Percentiles rank a stretch among this genome's conserved stretches.
Evolutionary conservation across 1,284 basidiomycete genomes (phyloP).

Genomic region (Uromyces viciae-fabae): DNA sequence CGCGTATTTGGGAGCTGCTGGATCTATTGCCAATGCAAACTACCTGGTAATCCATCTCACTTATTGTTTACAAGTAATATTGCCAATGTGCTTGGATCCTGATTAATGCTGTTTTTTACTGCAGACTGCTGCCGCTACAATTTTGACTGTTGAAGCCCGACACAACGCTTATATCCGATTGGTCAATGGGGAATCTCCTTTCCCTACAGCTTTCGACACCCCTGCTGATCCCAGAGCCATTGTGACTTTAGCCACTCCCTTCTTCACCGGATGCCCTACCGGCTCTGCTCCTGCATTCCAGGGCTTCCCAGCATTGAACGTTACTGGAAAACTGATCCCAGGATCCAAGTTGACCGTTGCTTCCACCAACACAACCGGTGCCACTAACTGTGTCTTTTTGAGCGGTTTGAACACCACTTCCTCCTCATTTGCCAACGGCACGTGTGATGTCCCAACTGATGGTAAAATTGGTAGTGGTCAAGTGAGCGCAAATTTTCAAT

Average conservation of each 20-base stretch:
- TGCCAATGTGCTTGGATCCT: background rate
- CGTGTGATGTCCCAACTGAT: conserved; percentile 17
- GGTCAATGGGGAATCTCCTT: conserved; percentile 31
- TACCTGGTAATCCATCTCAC: background rate
- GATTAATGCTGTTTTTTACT: background rate
- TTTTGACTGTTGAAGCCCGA: conserved; percentile 55
- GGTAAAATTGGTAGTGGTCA: conserved; percentile 32
- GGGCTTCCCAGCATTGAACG: conserved; percentile 32
- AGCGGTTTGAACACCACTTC: conserved; percentile 28
- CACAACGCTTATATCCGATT: conserved; percentile 43
- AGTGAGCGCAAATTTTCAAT: background rate
- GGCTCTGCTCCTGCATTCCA: conserved; percentile 23
- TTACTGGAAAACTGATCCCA: conserved; percentile 2
- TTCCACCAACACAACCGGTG: background rate
- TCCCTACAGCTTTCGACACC: conserved; percentile 38
- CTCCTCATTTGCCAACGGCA: conserved; percentile 3
- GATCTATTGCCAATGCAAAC: conserved; percentile 43
- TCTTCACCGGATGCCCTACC: conserved; percentile 28
- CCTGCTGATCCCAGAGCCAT: conserved; percentile 21
- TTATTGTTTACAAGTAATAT: background rate
- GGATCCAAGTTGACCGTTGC: conserved; percentile 13
- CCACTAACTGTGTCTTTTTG: conserved; percentile 25
- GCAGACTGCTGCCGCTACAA: conserved; percentile 55
- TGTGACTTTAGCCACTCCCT: conserved; percentile 24
- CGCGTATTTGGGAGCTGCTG: conserved; percentile 52